phyloP scores from a whole-genome alignment of 768 basidiomycete genomes.

The Boletus rubescentipes region DNA sequence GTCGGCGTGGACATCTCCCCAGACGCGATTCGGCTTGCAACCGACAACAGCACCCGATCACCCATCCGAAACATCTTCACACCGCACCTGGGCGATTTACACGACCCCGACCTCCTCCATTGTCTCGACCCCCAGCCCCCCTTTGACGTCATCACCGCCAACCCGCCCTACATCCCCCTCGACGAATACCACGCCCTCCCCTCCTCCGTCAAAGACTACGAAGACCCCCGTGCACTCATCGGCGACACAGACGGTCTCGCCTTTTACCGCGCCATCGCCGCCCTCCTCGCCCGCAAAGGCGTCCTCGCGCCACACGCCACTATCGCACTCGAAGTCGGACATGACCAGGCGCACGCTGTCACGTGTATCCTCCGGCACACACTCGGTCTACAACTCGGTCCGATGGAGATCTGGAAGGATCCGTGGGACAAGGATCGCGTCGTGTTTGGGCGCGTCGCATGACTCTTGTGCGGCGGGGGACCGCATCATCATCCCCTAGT shows the following conservation, averaged over 20 bases:
- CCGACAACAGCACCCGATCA: slow-evolving; percentile 41
- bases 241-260: slow-evolving; percentile 70
- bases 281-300: slow-evolving; percentile 49
- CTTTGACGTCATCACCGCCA: slow-evolving; percentile 79
- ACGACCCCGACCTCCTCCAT: slow-evolving; percentile 20
- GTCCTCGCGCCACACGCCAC: slow-evolving; percentile 53
- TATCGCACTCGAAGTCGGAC: slow-evolving; percentile 80
- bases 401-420: slow-evolving; percentile 69
- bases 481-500: slow-evolving; percentile 16
- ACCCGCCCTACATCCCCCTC: slow-evolving; percentile 83
- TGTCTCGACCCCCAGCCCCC: slow-evolving; percentile 42
- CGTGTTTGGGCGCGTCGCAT: slow-evolving; percentile 53
- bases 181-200: slow-evolving; percentile 63
- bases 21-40: slow-evolving; percentile 52
- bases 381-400: slow-evolving; percentile 44
- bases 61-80: slow-evolving; percentile 30
- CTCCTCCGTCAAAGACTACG: slow-evolving; percentile 69
- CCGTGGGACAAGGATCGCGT: slow-evolving; percentile 76
- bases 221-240: slow-evolving; percentile 79
- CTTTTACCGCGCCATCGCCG: slow-evolving; percentile 73
- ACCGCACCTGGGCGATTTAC: slow-evolving; percentile 48
- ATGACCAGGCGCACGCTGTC: slow-evolving; percentile 66
- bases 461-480: slow-evolving; percentile 10
- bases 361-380: slow-evolving; percentile 50
- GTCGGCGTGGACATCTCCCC: slow-evolving; percentile 68